These are phyloP conservation scores for Aristolochia contorta DNA, from an alignment of 164 flowering plant species.

Conservation along the genomic window DNA sequence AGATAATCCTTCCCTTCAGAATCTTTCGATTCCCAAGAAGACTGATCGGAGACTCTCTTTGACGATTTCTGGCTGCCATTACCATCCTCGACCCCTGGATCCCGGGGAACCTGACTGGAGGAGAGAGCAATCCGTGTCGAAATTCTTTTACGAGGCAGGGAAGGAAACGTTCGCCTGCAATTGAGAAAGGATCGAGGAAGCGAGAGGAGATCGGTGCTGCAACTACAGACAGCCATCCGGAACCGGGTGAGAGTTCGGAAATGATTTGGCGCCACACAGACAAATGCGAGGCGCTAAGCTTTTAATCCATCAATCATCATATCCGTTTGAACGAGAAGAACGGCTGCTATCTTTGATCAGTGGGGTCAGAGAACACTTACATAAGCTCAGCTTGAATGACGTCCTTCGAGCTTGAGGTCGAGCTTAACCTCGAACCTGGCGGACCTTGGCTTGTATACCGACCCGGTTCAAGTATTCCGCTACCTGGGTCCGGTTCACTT, in stretches of 20 bases:
- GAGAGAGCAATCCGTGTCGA: not conserved
- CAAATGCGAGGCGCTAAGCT: not conserved
- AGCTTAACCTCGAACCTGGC: no score
- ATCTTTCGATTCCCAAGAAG: slow-evolving; percentile 90
- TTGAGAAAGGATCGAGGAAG: slow-evolving; percentile 1
- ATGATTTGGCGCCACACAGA: slow-evolving; percentile 2
- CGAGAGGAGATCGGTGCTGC: slow-evolving; percentile 3
- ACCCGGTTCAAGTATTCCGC: no score
- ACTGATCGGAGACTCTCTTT: slow-evolving; percentile 60
- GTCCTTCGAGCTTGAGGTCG: no score
- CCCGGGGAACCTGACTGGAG: not conserved
- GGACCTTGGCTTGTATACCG: no score
- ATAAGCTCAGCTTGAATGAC: no score
- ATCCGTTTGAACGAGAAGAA: not conserved
- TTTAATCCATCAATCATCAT: not conserved
- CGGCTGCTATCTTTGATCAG: no score
- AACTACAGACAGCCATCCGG: slow-evolving; percentile 13
- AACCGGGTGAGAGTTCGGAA: not conserved
- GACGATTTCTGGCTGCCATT: not conserved
- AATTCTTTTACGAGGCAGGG: slow-evolving; percentile 4
- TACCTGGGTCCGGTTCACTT: no score
- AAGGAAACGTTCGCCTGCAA: slow-evolving; percentile 1
- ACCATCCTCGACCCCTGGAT: not conserved
- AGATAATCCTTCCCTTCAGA: slow-evolving; percentile 71
- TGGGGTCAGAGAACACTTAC: no score